Evolutionary conservation across 108 stramenopile genomes (phyloP).

Genomic region (Nannochloropsis oceanica): DNA sequence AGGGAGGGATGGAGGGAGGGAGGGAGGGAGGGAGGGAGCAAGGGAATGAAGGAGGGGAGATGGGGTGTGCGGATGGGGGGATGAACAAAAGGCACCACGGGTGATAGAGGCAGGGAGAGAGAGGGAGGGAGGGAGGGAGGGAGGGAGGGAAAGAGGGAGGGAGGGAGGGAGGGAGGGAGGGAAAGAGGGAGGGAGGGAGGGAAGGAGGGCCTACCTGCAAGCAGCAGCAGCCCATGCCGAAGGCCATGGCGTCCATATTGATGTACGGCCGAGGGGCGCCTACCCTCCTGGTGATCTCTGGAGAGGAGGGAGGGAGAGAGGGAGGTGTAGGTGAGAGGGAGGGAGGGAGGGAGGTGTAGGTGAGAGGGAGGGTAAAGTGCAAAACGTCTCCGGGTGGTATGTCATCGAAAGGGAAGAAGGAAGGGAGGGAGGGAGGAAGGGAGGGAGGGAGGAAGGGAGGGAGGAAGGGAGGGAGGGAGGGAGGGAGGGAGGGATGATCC

Average conservation of each 20-base stretch:
- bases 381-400: not conserved
- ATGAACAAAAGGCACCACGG: too few relatives aligned
- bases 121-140: too few relatives aligned
- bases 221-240: slow-evolving; percentile 98
- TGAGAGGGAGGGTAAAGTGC: not conserved
- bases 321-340: not conserved
- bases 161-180: not conserved
- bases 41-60: too few relatives aligned
- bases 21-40: too few relatives aligned
- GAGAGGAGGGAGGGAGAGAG: not conserved
- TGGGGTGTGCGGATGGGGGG: too few relatives aligned
- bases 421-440: not conserved
- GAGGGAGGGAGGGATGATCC: not conserved
- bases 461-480: not conserved
- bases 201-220: slow-evolving; percentile 96
- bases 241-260: slow-evolving; percentile 97
- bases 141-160: too few relatives aligned
- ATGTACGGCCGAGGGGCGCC: slow-evolving; percentile 7
- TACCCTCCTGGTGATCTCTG: not conserved
- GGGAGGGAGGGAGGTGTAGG: not conserved
- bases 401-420: not conserved
- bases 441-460: not conserved
- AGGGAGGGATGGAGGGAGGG: too few relatives aligned
- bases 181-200: too few relatives aligned
- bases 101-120: too few relatives aligned